These are phyloP conservation scores for Borovskyia barvae DNA, from an alignment of 208 protist genomes.

Conservation along the genomic window DNA sequence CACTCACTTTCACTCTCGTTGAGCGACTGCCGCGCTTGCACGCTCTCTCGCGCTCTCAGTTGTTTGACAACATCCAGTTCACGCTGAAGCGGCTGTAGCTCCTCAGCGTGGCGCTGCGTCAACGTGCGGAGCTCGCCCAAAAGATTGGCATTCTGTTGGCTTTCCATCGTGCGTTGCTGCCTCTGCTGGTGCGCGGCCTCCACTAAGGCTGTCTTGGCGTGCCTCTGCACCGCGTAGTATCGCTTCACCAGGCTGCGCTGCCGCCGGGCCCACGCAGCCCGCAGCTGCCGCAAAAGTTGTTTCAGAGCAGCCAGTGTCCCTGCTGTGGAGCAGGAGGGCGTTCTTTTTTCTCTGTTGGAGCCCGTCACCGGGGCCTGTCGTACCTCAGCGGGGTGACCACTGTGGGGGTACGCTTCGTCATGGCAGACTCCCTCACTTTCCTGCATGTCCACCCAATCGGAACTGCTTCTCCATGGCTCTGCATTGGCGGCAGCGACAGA, in stretches of 20 bases:
- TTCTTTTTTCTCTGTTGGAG: neutral
- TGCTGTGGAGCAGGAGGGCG: neutral
- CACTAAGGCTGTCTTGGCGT: too few relatives aligned
- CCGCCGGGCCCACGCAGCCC: slow-evolving; percentile 13
- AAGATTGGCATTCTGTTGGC: too few relatives aligned
- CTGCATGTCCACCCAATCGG: too few relatives aligned
- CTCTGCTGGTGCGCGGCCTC: too few relatives aligned
- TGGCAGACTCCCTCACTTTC: too few relatives aligned
- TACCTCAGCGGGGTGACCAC: too few relatives aligned
- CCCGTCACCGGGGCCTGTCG: too few relatives aligned
- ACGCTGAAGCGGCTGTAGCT: slow-evolving; percentile 25
- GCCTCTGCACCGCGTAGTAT: neutral
- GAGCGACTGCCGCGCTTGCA: neutral
- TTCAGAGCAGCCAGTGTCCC: neutral
- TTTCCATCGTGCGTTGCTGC: too few relatives aligned
- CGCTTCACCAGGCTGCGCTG: slow-evolving; percentile 4
- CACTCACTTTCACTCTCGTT: slow-evolving; percentile 4
- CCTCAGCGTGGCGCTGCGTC: slow-evolving; percentile 4
- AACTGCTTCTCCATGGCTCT: too few relatives aligned
- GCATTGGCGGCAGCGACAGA: too few relatives aligned
- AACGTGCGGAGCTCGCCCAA: too few relatives aligned
- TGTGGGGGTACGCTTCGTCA: too few relatives aligned
- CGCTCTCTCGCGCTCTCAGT: neutral
- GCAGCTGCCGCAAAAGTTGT: neutral
- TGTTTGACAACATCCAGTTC: slow-evolving; percentile 12